Evolutionary conservation across 257 asterid species (phyloP), one percentile per base, ranked within the genome.

Genomic region (Marsdenia floribunda): DNA sequence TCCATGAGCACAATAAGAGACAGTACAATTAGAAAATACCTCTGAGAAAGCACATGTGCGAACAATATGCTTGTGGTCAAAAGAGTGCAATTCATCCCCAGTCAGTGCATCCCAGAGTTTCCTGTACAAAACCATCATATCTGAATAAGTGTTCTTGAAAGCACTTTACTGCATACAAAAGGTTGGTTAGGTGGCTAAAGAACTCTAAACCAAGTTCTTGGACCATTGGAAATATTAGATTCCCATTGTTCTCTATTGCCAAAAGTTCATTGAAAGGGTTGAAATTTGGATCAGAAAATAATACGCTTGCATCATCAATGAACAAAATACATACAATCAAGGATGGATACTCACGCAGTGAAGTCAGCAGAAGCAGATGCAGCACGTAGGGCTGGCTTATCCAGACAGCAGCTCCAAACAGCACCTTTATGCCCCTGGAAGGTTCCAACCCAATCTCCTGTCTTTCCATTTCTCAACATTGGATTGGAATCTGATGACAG

Each of bases 371-470:
- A 90, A 3, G 96, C 98, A 73, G 99, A 86, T 68, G 99, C 99
- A 70, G 96, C 97, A 67, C 96, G 98, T 60, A 94, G 80, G 58
- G 96, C 99, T 76, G 86, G 84, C 77, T 90, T 94, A 85, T 92
- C 98, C 78, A 94, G 80, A 86, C 96, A 87, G 83, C 93, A 86
- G 84, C 97, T 88, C 99, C 98, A 94, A 58, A 94, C 99, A 50
- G 99, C 99, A 76, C 99, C 99, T 78, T 94, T 94, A 84, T 94
- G 99, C 77, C 99, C 99, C 83, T 87, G 90, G 82, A 92, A 94
- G 77, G 98, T 94, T 80, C 99, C 99, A 83, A 94, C 85, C 99
- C 99, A 94, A 72, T 94, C 99, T 29, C 99, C 99, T 6, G 99
- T 92, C 86, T 90, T 98, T 59, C 99, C 99, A 77, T 94, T 94